Conservation (phyloP, 495 filamentous ascomycete genomes). For the Rusavskia elegans region DNA sequence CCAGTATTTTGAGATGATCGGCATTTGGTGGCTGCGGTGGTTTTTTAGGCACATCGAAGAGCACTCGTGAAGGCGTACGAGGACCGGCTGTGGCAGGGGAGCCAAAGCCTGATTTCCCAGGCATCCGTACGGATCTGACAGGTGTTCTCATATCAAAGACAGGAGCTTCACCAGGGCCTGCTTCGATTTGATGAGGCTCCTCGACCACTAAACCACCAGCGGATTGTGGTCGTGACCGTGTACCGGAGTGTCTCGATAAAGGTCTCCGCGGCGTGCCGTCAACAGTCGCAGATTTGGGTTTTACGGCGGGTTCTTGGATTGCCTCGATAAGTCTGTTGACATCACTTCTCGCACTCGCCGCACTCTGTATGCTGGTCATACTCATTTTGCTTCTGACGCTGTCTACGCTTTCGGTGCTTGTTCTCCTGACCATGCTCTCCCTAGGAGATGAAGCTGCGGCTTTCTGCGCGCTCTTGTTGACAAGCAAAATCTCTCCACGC, state of each 20-base stretch:
- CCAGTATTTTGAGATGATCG: slow-evolving; percentile 46
- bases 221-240: slow-evolving; percentile 1
- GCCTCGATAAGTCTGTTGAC: slow-evolving; percentile 63
- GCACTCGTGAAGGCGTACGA: slow-evolving; percentile 9
- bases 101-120: slow-evolving; percentile 9
- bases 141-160: slow-evolving; percentile 16
- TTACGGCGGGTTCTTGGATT: slow-evolving; percentile 43
- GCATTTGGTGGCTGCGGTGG: slow-evolving; percentile 6
- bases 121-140: slow-evolving; percentile 15
- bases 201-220: not conserved
- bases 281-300: slow-evolving; percentile 17
- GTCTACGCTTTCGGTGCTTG: slow-evolving; percentile 19
- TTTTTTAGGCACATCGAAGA: slow-evolving; percentile 10
- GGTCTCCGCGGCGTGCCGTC: slow-evolving; percentile 10
- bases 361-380: slow-evolving; percentile 29
- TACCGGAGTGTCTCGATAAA: not conserved
- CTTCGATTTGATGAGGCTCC: not conserved
- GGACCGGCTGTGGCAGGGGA: not conserved
- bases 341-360: slow-evolving; percentile 41
- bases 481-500: slow-evolving; percentile 40
- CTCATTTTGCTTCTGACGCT: slow-evolving; percentile 26
- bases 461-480: slow-evolving; percentile 19
- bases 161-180: slow-evolving; percentile 12
- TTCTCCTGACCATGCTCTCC: slow-evolving; percentile 12
- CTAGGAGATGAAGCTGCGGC: not conserved